Conservation (phyloP, 139 green algal genomes). For the Chlamydomonas sp. region DNA sequence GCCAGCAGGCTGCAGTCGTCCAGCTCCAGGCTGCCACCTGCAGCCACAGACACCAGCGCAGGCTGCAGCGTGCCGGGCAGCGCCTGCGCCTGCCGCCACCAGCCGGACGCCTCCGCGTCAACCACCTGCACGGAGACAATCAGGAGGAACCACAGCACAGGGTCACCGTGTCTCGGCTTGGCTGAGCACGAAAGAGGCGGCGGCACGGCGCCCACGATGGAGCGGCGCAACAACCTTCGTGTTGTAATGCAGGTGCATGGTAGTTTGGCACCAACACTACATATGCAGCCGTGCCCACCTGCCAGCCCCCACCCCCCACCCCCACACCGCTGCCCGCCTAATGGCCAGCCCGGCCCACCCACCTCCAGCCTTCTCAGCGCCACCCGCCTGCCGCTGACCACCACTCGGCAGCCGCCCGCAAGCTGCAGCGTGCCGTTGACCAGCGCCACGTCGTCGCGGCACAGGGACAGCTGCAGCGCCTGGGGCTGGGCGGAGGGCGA, state of each 20-base stretch:
- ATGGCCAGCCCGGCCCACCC: background rate
- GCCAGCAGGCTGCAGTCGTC: constrained; percentile 15
- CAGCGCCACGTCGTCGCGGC: constrained; percentile 9
- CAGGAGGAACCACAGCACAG: background rate
- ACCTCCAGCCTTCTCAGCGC: constrained; percentile 21
- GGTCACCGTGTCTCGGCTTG: too few relatives aligned
- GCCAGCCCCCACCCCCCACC: background rate
- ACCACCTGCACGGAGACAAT: background rate
- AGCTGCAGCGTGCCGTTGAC: constrained; percentile 30
- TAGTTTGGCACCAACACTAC: too few relatives aligned
- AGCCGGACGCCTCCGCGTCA: constrained; percentile 6
- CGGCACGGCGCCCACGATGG: too few relatives aligned
- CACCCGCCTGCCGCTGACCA: constrained; percentile 12
- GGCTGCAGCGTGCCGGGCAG: background rate
- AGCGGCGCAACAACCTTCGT: too few relatives aligned
- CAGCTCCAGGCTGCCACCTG: constrained; percentile 9
- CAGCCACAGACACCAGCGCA: too few relatives aligned
- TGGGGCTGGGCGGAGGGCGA: background rate
- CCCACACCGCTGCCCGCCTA: background rate
- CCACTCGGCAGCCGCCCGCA: background rate
- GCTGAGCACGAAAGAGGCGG: too few relatives aligned
- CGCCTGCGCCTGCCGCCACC: constrained; percentile 13
- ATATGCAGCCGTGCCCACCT: background rate
- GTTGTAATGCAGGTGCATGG: too few relatives aligned
- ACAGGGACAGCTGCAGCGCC: background rate